These are phyloP conservation scores for Daphne laureola DNA, from an alignment of 441 rosid species.

Conservation along the genomic window DNA sequence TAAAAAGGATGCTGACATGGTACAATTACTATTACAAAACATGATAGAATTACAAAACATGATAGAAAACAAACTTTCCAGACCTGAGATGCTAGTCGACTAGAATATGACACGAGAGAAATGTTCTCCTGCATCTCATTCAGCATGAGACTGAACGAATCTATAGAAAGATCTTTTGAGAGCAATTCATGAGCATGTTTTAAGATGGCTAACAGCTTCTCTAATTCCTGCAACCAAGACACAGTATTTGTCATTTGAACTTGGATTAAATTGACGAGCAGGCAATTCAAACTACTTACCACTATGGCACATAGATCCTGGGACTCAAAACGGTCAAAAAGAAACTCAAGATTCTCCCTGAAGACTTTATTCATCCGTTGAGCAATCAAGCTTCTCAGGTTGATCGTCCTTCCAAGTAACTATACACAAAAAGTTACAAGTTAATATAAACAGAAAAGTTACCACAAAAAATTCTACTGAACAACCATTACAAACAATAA, in stretches of 20 bases:
- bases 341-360: constrained; percentile 98
- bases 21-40: no score
- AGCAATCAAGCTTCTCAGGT: constrained; percentile 85
- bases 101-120: constrained; percentile 93
- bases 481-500: no score
- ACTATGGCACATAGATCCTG: constrained; percentile 95
- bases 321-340: constrained; percentile 94
- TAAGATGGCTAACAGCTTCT: constrained; percentile 70
- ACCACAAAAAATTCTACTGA: not conserved
- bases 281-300: constrained; percentile 33
- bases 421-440: constrained; percentile 27
- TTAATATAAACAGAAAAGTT: constrained; percentile 13
- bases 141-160: constrained; percentile 78
- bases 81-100: constrained; percentile 99
- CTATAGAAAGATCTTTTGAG: constrained; percentile 76
- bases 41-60: no score
- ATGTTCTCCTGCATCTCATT: constrained; percentile 97
- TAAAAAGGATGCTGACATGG: no score
- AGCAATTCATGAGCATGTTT: constrained; percentile 80
- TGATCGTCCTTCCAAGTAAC: constrained; percentile 94
- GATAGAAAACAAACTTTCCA: constrained; percentile 12
- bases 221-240: constrained; percentile 71
- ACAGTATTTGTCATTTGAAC: constrained; percentile 13
- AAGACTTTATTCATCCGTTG: constrained; percentile 89
- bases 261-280: constrained; percentile 11